Evolutionary conservation across 306 rosid species (phyloP).

Genomic region (Prunus mongolica): DNA sequence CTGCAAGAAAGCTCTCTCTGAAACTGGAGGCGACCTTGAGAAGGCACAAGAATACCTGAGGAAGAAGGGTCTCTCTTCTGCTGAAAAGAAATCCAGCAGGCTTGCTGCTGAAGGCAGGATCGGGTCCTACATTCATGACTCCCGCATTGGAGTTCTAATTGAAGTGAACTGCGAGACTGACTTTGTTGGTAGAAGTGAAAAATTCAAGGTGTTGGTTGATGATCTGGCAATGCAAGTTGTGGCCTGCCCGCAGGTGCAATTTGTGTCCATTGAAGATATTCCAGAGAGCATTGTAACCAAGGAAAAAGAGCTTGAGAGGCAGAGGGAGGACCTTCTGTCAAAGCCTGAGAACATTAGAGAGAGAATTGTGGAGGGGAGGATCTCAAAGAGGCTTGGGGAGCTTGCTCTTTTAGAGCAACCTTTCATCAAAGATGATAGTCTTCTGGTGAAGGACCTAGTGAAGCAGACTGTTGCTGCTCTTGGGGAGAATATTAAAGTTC

Average conservation of each 20-base stretch:
- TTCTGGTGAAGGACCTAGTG: slow-evolving; percentile 86
- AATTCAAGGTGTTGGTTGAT: slow-evolving; percentile 83
- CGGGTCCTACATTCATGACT: slow-evolving; percentile 86
- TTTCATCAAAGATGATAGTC: slow-evolving; percentile 76
- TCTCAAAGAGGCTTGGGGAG: slow-evolving; percentile 95
- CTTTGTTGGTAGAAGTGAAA: slow-evolving; percentile 82
- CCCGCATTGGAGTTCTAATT: slow-evolving; percentile 89
- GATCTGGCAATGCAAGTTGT: slow-evolving; percentile 96
- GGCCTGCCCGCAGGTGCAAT: slow-evolving; percentile 80
- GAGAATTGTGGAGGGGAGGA: slow-evolving; percentile 87
- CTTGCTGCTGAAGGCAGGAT: slow-evolving; percentile 97
- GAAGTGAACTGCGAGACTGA: slow-evolving; percentile 98
- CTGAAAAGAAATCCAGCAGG: slow-evolving; percentile 92
- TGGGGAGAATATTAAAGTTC: slow-evolving; percentile 93
- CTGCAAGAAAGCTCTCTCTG: slow-evolving; percentile 96
- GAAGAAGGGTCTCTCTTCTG: slow-evolving; percentile 89
- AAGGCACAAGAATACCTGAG: slow-evolving; percentile 97
- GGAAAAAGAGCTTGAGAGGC: slow-evolving; percentile 88
- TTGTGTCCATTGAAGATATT: slow-evolving; percentile 76
- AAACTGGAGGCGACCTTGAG: slow-evolving; percentile 88
- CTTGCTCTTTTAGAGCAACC: slow-evolving; percentile 91
- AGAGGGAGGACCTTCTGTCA: slow-evolving; percentile 78
- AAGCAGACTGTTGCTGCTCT: slow-evolving; percentile 96
- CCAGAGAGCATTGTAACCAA: slow-evolving; percentile 51
- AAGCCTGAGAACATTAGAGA: slow-evolving; percentile 95